A percentile compares a stretch with the other conserved stretches of the same genome.
Conservation (phyloP, 2,329 filamentous ascomycete genomes). For the Penicillium psychrosexuale region DNA sequence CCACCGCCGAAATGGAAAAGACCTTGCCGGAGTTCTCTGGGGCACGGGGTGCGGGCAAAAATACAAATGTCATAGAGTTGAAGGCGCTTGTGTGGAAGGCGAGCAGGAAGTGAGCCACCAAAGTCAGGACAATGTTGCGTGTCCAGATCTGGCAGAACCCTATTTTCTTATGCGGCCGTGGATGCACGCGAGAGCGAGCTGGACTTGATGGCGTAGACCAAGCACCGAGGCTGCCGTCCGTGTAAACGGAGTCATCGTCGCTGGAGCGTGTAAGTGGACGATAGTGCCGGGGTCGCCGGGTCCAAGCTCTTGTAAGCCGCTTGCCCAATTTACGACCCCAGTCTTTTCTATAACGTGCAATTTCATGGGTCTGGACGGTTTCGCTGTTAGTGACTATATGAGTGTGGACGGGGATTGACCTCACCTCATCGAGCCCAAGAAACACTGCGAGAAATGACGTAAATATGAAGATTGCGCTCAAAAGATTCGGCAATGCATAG, state of each 20-base stretch:
- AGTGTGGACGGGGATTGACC: background rate
- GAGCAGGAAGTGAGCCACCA: conserved; percentile 65
- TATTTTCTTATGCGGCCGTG: conserved; percentile 42
- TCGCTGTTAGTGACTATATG: background rate
- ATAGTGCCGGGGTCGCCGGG: conserved; percentile 33
- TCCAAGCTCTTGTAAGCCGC: conserved; percentile 29
- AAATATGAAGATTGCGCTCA: conserved; percentile 61
- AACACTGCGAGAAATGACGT: conserved; percentile 55
- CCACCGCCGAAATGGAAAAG: conserved; percentile 66
- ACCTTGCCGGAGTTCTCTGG: conserved; percentile 40
- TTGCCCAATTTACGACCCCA: conserved; percentile 42
- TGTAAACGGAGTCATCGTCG: conserved; percentile 33
- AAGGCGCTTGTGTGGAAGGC: conserved; percentile 74
- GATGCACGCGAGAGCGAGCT: conserved; percentile 20
- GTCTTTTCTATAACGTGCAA: conserved; percentile 39
- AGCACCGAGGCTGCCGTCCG: conserved; percentile 27
- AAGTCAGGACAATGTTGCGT: conserved; percentile 53
- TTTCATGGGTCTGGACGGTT: conserved; percentile 34
- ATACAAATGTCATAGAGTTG: conserved; percentile 72
- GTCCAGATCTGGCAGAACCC: conserved; percentile 53
- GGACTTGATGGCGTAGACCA: conserved; percentile 30
- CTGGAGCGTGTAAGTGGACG: conserved; percentile 30
- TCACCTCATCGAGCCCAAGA: conserved; percentile 64
- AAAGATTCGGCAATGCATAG: conserved; percentile 66
- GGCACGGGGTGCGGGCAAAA: conserved; percentile 68